phyloP scores from a whole-genome alignment of 257 asterid species.

The Eustoma russellianum region DNA sequence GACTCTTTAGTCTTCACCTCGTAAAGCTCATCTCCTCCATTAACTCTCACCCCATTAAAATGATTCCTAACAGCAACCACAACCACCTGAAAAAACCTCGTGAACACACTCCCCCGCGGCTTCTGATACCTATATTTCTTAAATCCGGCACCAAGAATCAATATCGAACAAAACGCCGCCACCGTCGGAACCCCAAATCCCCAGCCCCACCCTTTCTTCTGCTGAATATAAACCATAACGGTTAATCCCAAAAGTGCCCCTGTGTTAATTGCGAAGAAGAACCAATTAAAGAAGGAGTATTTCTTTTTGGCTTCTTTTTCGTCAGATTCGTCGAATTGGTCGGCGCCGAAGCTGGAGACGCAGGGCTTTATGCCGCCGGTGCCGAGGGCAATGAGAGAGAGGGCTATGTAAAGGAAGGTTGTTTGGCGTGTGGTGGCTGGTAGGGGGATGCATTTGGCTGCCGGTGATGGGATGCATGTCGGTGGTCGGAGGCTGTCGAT shows the following conservation, averaged over 20 bases:
- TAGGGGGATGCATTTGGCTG: constrained; percentile 15
- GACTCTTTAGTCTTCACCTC: constrained; percentile 51
- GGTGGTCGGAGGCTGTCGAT: constrained; percentile 52
- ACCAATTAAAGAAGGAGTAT: constrained; percentile 76
- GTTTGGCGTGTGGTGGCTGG: constrained; percentile 40
- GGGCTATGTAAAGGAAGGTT: constrained; percentile 42
- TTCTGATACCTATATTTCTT: constrained; percentile 53
- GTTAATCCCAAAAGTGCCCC: constrained; percentile 76
- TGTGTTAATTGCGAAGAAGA: constrained; percentile 76
- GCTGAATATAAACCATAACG: constrained; percentile 49
- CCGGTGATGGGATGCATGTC: constrained; percentile 35
- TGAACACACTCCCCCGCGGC: constrained; percentile 78
- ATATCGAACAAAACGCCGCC: constrained; percentile 33
- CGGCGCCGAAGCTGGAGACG: constrained; percentile 74
- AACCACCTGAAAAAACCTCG: constrained; percentile 58
- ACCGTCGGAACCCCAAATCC: constrained; percentile 60
- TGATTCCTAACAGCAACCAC: constrained; percentile 48
- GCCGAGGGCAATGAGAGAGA: constrained; percentile 65
- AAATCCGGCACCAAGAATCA: constrained; percentile 38
- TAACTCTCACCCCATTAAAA: constrained; percentile 31
- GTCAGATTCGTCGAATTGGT: constrained; percentile 58
- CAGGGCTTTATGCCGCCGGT: constrained; percentile 88
- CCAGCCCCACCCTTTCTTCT: constrained; percentile 57
- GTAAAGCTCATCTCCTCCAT: constrained; percentile 18
- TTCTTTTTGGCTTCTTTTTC: constrained; percentile 43